These are phyloP conservation scores for Harringtonia lauricola DNA, from an alignment of 2,329 filamentous ascomycete genomes.

Conservation along the genomic window DNA sequence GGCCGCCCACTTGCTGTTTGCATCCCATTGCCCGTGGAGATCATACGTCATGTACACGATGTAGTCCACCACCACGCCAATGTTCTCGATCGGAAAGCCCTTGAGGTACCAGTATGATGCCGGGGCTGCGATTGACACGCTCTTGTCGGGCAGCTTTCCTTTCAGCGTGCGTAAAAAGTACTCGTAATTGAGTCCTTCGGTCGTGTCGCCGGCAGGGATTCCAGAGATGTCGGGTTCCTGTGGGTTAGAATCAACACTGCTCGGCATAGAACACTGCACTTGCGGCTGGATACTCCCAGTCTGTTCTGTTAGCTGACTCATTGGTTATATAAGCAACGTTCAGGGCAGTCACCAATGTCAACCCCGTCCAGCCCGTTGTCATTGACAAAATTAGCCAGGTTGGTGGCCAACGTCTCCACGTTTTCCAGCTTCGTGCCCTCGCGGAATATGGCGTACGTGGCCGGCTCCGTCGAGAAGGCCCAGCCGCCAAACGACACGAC, in stretches of 20 bases:
- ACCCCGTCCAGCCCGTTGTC: conserved; percentile 5
- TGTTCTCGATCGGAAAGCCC: conserved; percentile 18
- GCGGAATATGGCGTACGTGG: conserved; percentile 26
- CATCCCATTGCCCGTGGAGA: conserved; percentile 28
- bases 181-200: conserved; percentile 24
- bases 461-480: conserved; percentile 25
- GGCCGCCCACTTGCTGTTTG: conserved; percentile 8
- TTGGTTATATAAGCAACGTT: too few species aligned
- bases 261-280: background rate
- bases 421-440: conserved; percentile 8
- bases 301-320: too few species aligned
- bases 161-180: conserved; percentile 16
- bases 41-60: conserved; percentile 25
- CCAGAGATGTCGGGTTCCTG: conserved; percentile 14
- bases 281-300: conserved; percentile 8
- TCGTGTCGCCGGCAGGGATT: conserved; percentile 17
- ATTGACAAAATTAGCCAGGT: conserved; percentile 5
- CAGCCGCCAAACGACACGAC: conserved; percentile 34
- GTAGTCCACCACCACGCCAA: conserved; percentile 19
- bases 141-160: conserved; percentile 7
- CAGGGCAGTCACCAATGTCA: too few species aligned
- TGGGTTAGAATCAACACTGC: too few species aligned
- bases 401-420: conserved; percentile 4
- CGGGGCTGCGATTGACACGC: conserved; percentile 17
- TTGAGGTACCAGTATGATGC: conserved; percentile 22